These are phyloP conservation scores for Avena sativa DNA, from an alignment of 176 grass and related monocot species.

Conservation along the genomic window DNA sequence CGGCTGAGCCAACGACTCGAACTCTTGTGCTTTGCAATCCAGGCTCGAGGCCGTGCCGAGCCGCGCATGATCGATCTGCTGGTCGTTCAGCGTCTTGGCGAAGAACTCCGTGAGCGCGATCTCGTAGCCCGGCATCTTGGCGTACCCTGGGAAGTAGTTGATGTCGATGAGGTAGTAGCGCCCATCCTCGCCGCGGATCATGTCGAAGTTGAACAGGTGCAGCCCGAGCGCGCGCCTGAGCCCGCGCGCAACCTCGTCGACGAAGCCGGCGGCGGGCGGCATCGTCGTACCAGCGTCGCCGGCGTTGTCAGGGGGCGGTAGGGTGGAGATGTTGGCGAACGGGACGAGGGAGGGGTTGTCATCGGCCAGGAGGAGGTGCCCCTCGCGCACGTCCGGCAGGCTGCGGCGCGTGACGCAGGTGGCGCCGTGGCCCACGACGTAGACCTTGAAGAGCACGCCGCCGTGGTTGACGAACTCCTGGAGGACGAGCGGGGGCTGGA, in stretches of 20 bases:
- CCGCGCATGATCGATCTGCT: neutral
- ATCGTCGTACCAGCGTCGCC: slow-evolving; percentile 8
- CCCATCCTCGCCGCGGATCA: slow-evolving; percentile 56
- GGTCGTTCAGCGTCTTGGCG: slow-evolving; percentile 25
- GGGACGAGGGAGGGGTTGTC: slow-evolving; percentile 32
- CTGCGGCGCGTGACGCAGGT: slow-evolving; percentile 72
- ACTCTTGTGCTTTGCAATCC: no score
- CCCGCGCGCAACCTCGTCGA: slow-evolving; percentile 58
- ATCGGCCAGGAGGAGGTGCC: slow-evolving; percentile 39
- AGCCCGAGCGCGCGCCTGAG: slow-evolving; percentile 61
- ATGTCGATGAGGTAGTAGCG: slow-evolving; percentile 82
- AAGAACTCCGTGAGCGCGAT: slow-evolving; percentile 68
- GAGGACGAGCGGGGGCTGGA: slow-evolving; percentile 59
- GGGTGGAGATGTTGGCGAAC: slow-evolving; percentile 77
- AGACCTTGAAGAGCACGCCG: slow-evolving; percentile 88
- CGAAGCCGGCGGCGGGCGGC: slow-evolving; percentile 47
- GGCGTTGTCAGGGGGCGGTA: neutral
- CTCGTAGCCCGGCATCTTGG: slow-evolving; percentile 81
- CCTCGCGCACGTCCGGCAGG: slow-evolving; percentile 66
- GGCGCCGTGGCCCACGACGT: slow-evolving; percentile 64
- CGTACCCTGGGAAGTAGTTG: slow-evolving; percentile 86
- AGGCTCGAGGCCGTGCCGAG: no score
- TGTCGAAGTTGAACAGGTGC: slow-evolving; percentile 80
- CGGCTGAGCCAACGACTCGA: no score
- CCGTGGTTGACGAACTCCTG: slow-evolving; percentile 45